Base-by-base conservation (phyloP, 1,284 basidiomycete genomes). In the Moesziomyces aphidis region DNA sequence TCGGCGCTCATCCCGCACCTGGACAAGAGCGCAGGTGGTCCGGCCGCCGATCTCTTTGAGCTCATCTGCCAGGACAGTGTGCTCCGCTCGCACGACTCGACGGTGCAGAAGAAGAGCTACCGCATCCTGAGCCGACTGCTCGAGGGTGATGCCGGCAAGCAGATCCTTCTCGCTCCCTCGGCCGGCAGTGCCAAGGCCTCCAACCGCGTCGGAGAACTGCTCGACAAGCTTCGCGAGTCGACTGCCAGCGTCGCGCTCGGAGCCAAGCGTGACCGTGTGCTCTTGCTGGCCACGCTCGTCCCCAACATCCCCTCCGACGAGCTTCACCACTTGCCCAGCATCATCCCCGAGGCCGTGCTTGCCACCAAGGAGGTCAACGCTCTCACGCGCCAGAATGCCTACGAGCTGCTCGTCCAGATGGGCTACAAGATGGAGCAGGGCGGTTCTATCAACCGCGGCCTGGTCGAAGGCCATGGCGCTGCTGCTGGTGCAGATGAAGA, bases 331-430 rank as follows among this genome's bases (percentile, higher is more conserved):
- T 90, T 99, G 51, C 93, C 94, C 3, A 90, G 91, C 3, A 87
- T 99, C 53, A 92, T 99, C 52, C 94, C 96, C 1, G 97, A 99
- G 86, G 94, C 93, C 17, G 92, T 98, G 5, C 87, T 99, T n/a
- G 95, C 94, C 2, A 98, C 95, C 28, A 99, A 99, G 85, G 97
- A 99, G 85, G 93, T 95, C 9, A 97, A 97, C 42, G 94, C 96
- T 84, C 94, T 93, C 78, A 92, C 94, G 0, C 89, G 97, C 52
- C 89, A 89, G 66, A 93, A 91, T 10, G 95, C 95, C 1, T 99
- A 96, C 83, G 93, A 95, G 43, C 86, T 97, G 50, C 89, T 99
- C 49, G 90, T 99, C 2, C 89, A 89, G 22, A 96, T 99, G 93
- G 97, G 93, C 10, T 88, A 89, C 80, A 97, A 95, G 87, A 97